Conservation (phyloP, 169 alveolate species). For the Plasmodium reichenowi region DNA sequence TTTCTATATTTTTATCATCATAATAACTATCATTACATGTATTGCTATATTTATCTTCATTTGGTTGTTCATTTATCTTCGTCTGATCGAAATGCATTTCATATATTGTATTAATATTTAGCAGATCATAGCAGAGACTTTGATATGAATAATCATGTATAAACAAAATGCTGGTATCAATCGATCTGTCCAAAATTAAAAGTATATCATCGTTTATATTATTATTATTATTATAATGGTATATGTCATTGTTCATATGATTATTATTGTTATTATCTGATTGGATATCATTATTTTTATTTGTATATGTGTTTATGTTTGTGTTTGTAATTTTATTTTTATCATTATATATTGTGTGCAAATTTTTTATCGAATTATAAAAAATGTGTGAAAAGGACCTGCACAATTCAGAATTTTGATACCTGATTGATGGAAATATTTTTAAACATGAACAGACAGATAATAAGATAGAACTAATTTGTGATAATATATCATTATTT, state of each 20-base stretch:
- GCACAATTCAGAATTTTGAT: constrained; percentile 45
- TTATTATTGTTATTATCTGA: not conserved
- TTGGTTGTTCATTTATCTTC: constrained; percentile 9
- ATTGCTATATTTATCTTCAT: not conserved
- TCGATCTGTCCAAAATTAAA: constrained; percentile 84
- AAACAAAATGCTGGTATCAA: constrained; percentile 84
- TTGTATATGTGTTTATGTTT: constrained; percentile 16
- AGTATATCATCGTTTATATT: constrained; percentile 63
- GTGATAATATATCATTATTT: constrained; percentile 18
- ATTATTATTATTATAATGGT: not conserved
- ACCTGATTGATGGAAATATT: constrained; percentile 17
- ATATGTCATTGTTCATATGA: too few species aligned
- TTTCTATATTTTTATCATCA: too few species aligned
- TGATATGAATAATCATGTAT: constrained; percentile 89
- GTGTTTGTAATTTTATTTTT: too few species aligned
- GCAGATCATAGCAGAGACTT: constrained; percentile 86
- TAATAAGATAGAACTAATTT: constrained; percentile 17
- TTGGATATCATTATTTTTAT: too few species aligned
- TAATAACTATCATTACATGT: not conserved
- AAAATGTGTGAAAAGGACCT: constrained; percentile 42
- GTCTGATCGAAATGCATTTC: constrained; percentile 10
- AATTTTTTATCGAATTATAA: not conserved
- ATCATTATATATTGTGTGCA: not conserved
- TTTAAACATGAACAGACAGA: constrained; percentile 53
- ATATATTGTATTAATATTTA: constrained; percentile 71